A percentile compares a stretch with the other conserved stretches of the same genome.
phyloP scores from a whole-genome alignment of 257 asterid genomes.

The Solanum virginianum region DNA sequence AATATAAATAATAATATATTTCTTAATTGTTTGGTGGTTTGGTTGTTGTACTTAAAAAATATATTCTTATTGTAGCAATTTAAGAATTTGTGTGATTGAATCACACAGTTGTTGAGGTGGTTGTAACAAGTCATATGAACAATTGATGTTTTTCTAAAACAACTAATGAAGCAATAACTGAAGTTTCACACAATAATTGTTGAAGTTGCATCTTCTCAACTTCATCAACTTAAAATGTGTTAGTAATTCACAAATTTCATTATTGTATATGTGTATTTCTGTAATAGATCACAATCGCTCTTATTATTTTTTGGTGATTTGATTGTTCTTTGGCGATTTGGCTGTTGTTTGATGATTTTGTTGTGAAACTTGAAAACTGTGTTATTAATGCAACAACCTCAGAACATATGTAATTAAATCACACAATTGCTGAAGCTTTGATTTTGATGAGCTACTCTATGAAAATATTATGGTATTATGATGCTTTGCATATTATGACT shows the following conservation, averaged over 20 bases:
- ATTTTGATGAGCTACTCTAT: no score
- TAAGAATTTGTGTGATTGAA: neutral
- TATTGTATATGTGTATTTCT: neutral
- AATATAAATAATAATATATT: no score
- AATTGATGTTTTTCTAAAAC: no score
- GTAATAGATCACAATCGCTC: neutral
- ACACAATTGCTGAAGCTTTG: no score
- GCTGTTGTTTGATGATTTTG: neutral
- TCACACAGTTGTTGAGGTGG: neutral
- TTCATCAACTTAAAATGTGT: neutral
- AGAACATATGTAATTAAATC: no score
- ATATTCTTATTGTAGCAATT: neutral
- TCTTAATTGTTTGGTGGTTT: no score
- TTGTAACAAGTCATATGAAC: neutral
- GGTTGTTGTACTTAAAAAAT: neutral
- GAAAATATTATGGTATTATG: no score
- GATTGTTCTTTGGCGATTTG: neutral
- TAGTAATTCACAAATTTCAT: neutral
- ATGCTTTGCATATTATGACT: no score
- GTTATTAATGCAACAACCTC: neutral
- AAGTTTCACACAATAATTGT: no score
- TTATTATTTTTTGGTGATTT: neutral
- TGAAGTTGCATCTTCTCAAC: no score
- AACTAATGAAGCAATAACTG: no score
- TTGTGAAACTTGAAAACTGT: no score